Percentiles rank a stretch among this genome's conserved stretches.
Conservation (phyloP, 495 filamentous ascomycete species). For the Penicillium coffeae region DNA sequence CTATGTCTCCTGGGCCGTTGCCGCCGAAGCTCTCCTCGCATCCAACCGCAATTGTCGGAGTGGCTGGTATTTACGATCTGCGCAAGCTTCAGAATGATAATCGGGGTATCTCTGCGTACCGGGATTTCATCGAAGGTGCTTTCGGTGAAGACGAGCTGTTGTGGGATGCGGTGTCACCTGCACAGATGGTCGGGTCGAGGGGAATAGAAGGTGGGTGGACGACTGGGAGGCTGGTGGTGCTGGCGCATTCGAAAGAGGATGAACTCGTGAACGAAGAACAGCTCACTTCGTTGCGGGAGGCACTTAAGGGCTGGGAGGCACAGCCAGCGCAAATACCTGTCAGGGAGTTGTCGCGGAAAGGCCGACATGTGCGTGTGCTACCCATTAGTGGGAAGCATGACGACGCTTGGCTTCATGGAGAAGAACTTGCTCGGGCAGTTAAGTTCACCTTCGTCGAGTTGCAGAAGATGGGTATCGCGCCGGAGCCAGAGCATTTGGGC, state of each 20-base stretch:
- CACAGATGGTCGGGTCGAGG: conserved; percentile 27
- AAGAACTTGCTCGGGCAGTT: conserved; percentile 44
- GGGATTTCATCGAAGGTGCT: conserved; percentile 55
- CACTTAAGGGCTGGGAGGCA: conserved; percentile 29
- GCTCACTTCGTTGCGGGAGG: conserved; percentile 42
- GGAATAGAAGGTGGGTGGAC: conserved; percentile 38
- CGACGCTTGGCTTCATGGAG: conserved; percentile 52
- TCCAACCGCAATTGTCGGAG: conserved; percentile 53
- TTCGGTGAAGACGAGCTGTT: conserved; percentile 53
- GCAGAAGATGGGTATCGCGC: conserved; percentile 24
- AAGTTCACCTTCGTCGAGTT: conserved; percentile 30
- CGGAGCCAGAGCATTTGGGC: conserved; percentile 2
- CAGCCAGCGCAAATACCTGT: conserved; percentile 21
- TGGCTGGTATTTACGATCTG: conserved; percentile 68
- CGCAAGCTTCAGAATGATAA: conserved; percentile 47
- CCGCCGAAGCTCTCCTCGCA: conserved; percentile 21
- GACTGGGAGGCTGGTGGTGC: conserved; percentile 45
- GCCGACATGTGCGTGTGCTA: conserved; percentile 36
- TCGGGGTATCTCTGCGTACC: conserved; percentile 46
- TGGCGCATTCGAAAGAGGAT: conserved; percentile 60
- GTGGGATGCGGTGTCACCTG: conserved; percentile 55
- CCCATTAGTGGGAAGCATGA: conserved; percentile 61
- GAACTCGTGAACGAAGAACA: conserved; percentile 56
- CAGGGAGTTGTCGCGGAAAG: conserved; percentile 39
- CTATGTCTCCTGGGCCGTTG: conserved; percentile 15